Evolutionary conservation across 768 basidiomycete species (phyloP).

Genomic region (Cystobasidium ongulense): DNA sequence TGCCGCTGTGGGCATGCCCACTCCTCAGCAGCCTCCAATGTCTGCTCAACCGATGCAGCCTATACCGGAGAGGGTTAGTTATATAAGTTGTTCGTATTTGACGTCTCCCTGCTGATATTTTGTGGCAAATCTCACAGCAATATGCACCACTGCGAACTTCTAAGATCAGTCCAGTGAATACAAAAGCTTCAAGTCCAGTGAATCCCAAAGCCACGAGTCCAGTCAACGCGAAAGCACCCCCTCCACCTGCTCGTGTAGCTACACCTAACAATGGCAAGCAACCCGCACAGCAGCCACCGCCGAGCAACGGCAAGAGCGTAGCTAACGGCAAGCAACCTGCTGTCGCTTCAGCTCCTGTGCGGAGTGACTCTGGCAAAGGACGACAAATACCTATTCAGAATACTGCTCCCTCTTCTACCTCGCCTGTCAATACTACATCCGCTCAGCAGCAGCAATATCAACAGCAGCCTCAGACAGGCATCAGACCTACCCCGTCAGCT

Average conservation of each 20-base stretch:
- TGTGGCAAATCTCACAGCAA: background rate
- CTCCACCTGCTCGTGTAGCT: background rate
- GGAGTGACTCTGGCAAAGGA: conserved; percentile 45
- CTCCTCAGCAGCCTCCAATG: conserved; percentile 43
- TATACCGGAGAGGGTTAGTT: conserved; percentile 44
- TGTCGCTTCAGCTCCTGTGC: conserved; percentile 48
- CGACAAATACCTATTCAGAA: conserved; percentile 38
- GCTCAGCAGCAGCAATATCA: conserved; percentile 3
- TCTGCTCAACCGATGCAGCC: conserved; percentile 51
- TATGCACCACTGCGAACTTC: background rate
- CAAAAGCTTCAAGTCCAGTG: conserved; percentile 13
- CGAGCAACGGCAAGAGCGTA: conserved; percentile 10
- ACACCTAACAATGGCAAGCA: conserved; percentile 3
- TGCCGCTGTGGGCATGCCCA: conserved; percentile 25
- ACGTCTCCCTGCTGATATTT: background rate
- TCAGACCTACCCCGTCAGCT: background rate
- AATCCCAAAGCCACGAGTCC: conserved; percentile 24
- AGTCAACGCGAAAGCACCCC: background rate
- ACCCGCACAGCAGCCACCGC: background rate
- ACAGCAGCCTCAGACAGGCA: background rate
- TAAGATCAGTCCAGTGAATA: background rate
- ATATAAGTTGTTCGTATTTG: background rate
- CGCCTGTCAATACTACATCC: background rate
- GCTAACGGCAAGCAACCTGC: conserved; percentile 10
- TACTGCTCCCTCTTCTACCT: background rate